Evolutionary conservation across 2,329 filamentous ascomycete species (phyloP).

Genomic region (Epichloe amarillans): DNA sequence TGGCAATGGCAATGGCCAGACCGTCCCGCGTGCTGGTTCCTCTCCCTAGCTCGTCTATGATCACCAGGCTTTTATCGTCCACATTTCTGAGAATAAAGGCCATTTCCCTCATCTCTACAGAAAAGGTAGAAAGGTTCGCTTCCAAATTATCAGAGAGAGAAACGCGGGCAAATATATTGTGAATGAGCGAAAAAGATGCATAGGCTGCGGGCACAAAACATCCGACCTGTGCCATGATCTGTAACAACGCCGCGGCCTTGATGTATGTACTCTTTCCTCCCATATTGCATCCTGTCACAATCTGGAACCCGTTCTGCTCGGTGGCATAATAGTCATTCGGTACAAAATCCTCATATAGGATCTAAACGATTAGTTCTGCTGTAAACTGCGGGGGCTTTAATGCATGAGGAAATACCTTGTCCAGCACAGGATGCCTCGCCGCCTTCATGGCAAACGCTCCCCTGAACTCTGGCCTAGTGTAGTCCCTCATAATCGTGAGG

Average conservation of each 20-base stretch:
- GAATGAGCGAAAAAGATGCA: constrained; percentile 66
- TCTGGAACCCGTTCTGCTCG: constrained; percentile 70
- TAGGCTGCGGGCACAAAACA: constrained; percentile 80
- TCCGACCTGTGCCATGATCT: constrained; percentile 89
- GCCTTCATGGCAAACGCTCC: constrained; percentile 56
- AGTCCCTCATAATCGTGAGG: constrained; percentile 47
- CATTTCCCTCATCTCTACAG: constrained; percentile 90
- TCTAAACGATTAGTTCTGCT: constrained; percentile 20
- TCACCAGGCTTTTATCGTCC: constrained; percentile 59
- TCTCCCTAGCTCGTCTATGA: constrained; percentile 85
- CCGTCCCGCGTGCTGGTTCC: constrained; percentile 85
- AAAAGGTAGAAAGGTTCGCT: constrained; percentile 85
- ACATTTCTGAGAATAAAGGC: constrained; percentile 83
- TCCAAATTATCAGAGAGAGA: constrained; percentile 81
- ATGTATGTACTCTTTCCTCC: constrained; percentile 96
- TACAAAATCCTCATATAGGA: constrained; percentile 55
- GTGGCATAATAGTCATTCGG: constrained; percentile 86
- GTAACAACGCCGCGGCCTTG: constrained; percentile 66
- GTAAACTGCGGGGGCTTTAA: constrained; percentile 3
- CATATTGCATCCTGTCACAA: constrained; percentile 97
- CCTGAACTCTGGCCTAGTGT: constrained; percentile 55
- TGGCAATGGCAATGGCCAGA: constrained; percentile 75
- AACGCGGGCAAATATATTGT: constrained; percentile 76
- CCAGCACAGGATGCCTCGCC: constrained; percentile 66
- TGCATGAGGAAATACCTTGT: constrained; percentile 35